Percentiles rank a stretch among this genome's conserved stretches.
These are phyloP conservation scores for Claviceps monticola DNA, from an alignment of 2,329 filamentous ascomycete species.

Conservation along the genomic window DNA sequence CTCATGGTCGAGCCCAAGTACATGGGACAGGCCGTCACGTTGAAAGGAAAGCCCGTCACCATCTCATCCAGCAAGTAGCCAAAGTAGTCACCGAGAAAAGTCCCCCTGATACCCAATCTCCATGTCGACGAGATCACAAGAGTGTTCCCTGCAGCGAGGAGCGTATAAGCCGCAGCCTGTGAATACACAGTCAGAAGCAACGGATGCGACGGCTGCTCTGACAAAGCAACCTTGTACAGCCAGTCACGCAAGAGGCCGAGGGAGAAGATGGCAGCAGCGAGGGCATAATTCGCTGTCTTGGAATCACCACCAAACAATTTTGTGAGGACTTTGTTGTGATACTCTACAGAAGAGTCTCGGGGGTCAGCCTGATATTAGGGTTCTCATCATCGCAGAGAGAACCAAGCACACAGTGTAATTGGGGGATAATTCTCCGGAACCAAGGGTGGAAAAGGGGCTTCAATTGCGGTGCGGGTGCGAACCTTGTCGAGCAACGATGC, in stretches of 20 bases:
- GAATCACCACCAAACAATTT: constrained; percentile 70
- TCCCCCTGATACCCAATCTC: constrained; percentile 85
- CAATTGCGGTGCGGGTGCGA: constrained; percentile 1
- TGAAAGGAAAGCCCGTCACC: constrained; percentile 94
- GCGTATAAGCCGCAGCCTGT: constrained; percentile 51
- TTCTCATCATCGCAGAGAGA: constrained; percentile 5
- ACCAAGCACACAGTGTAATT: not conserved
- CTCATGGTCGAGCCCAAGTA: constrained; percentile 89
- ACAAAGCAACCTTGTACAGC: constrained; percentile 74
- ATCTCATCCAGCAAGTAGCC: constrained; percentile 94
- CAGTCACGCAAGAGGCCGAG: constrained; percentile 80
- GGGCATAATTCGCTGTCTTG: constrained; percentile 72
- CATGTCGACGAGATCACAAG: constrained; percentile 84
- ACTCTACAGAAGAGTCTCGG: constrained; percentile 45
- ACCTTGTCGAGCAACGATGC: constrained; percentile 76
- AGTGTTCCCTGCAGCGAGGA: constrained; percentile 65
- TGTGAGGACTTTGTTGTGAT: constrained; percentile 79
- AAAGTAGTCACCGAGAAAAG: constrained; percentile 96
- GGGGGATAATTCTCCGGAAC: not conserved
- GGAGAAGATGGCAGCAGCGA: constrained; percentile 80
- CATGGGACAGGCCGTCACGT: constrained; percentile 82
- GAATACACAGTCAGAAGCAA: constrained; percentile 47
- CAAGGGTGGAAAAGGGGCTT: not conserved
- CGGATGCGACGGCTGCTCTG: constrained; percentile 60
- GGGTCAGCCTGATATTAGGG: constrained; percentile 7